Conservation (phyloP, 805 yeast species). For the Starmerella davenportii region DNA sequence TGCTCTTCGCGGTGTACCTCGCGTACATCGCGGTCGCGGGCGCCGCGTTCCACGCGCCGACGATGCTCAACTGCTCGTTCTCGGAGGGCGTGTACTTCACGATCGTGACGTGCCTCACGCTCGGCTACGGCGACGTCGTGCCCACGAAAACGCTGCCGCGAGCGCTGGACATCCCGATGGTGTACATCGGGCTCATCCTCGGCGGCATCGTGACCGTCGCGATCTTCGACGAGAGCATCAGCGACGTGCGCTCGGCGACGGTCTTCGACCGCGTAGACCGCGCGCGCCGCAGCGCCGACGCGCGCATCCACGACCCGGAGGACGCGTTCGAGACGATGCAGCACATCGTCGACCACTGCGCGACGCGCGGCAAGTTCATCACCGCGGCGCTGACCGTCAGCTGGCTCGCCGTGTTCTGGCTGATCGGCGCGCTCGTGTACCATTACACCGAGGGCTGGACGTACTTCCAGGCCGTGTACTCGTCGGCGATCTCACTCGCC, state of each 20-base stretch:
- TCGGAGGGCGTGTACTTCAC: conserved; percentile 60
- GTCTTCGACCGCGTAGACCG: conserved; percentile 2
- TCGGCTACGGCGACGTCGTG: conserved; percentile 62
- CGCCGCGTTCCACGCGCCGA: conserved; percentile 31
- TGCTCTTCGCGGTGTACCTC: conserved; percentile 45
- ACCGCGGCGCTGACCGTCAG: conserved; percentile 27
- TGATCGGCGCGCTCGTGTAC: conserved; percentile 56
- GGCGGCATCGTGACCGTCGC: conserved; percentile 46
- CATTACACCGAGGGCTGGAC: conserved; percentile 39
- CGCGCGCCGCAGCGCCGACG: not conserved
- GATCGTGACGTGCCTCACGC: conserved; percentile 53
- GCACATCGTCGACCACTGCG: conserved; percentile 24
- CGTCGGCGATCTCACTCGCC: conserved; percentile 52
- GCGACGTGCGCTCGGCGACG: conserved; percentile 2
- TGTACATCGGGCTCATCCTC: conserved; percentile 50
- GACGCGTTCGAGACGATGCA: conserved; percentile 43
- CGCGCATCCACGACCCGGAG: conserved; percentile 9
- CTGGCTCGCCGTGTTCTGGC: conserved; percentile 41
- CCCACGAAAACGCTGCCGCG: conserved; percentile 38
- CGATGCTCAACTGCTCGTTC: conserved; percentile 30
- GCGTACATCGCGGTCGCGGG: conserved; percentile 62
- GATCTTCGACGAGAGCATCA: conserved; percentile 8
- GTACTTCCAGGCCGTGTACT: conserved; percentile 56
- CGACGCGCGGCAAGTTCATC: conserved; percentile 2
- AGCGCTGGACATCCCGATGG: conserved; percentile 42